phyloP scores from a whole-genome alignment of 805 yeast species.

The Debaryomyces tyrocola region DNA sequence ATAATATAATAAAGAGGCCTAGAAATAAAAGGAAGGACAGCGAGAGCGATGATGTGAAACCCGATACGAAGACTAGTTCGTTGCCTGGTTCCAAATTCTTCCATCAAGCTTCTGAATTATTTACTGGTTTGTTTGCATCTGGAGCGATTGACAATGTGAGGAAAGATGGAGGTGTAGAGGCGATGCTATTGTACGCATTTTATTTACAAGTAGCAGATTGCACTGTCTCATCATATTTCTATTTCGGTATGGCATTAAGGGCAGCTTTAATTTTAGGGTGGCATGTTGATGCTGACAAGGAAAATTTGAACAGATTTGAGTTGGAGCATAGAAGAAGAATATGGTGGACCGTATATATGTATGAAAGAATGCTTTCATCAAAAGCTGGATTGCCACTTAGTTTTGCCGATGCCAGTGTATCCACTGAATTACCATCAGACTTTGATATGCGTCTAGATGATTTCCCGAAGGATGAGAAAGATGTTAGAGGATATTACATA shows the following conservation, averaged over 20 bases:
- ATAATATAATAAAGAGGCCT: slow-evolving; percentile 5
- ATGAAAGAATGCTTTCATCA: slow-evolving; percentile 72
- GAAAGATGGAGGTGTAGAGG: slow-evolving; percentile 79
- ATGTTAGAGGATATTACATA: slow-evolving; percentile 63
- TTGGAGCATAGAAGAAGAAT: slow-evolving; percentile 51
- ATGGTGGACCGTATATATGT: slow-evolving; percentile 53
- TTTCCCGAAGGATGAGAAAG: slow-evolving; percentile 40
- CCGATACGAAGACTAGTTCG: slow-evolving; percentile 33
- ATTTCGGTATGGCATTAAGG: slow-evolving; percentile 73
- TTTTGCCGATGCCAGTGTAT: slow-evolving; percentile 78
- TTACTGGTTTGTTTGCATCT: slow-evolving; percentile 73
- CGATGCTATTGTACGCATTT: slow-evolving; percentile 70
- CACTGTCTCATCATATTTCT: slow-evolving; percentile 77
- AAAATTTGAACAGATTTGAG: slow-evolving; percentile 50
- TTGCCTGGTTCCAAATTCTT: slow-evolving; percentile 80
- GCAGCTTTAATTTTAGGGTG: slow-evolving; percentile 72
- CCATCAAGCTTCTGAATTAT: slow-evolving; percentile 75
- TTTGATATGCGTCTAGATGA: slow-evolving; percentile 55
- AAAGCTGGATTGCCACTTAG: slow-evolving; percentile 80
- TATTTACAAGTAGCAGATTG: slow-evolving; percentile 83
- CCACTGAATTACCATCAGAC: slow-evolving; percentile 73
- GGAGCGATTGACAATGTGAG: slow-evolving; percentile 80
- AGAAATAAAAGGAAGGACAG: slow-evolving; percentile 10
- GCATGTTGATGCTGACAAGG: slow-evolving; percentile 82
- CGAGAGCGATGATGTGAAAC: slow-evolving; percentile 12